These are phyloP conservation scores for Paramyrothecium roridum DNA, from an alignment of 2,329 filamentous ascomycete species.

Conservation along the genomic window DNA sequence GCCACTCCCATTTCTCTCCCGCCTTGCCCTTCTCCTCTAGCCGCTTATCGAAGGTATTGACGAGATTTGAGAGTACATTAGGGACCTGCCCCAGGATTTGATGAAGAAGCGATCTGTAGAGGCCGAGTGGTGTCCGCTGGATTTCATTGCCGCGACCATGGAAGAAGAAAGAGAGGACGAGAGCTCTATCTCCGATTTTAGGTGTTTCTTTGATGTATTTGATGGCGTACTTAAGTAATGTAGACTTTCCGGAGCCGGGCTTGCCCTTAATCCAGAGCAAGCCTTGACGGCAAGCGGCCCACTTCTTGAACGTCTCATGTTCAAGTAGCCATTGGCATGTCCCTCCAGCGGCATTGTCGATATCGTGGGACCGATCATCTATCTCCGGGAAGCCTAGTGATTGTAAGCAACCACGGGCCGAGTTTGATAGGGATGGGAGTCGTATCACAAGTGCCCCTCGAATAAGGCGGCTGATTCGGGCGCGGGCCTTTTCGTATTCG, in stretches of 20 bases:
- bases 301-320: too few species aligned
- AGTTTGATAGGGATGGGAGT: neutral
- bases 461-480: neutral
- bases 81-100: slow-evolving; percentile 19
- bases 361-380: neutral
- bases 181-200: neutral
- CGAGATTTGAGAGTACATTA: slow-evolving; percentile 12
- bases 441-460: neutral
- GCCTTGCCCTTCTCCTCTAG: slow-evolving; percentile 5
- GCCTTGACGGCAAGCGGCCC: too few species aligned
- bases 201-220: too few species aligned
- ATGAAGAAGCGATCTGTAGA: slow-evolving; percentile 3
- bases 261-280: too few species aligned
- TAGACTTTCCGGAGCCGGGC: too few species aligned
- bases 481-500: slow-evolving; percentile 3
- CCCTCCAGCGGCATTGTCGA: too few species aligned
- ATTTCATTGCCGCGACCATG: slow-evolving; percentile 6
- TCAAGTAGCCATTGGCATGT: too few species aligned
- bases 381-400: neutral
- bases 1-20: slow-evolving; percentile 22
- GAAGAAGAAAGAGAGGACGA: slow-evolving; percentile 33
- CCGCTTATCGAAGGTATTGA: slow-evolving; percentile 9
- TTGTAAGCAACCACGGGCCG: neutral
- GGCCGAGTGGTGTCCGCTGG: neutral
- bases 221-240: too few species aligned